Conservation (phyloP, 148 eudicot species). For the Chenopodium berlandieri region DNA sequence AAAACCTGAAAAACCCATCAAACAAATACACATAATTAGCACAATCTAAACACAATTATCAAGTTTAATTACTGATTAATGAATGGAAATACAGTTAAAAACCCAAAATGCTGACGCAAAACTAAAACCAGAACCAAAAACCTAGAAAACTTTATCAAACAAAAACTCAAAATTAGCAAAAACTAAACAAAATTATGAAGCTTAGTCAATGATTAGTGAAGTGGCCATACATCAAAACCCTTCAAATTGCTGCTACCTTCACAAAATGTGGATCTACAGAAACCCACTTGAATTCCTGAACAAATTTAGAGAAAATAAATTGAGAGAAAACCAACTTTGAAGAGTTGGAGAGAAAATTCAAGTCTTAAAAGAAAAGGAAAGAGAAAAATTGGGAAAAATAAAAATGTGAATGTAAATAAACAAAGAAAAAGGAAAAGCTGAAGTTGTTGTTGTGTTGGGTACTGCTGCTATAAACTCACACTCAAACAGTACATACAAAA, state of each 20-base stretch:
- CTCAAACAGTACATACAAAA: constrained; percentile 14
- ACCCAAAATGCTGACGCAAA: background rate
- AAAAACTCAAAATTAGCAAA: background rate
- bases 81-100: background rate
- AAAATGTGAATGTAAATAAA: constrained; percentile 1
- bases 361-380: constrained; percentile 17
- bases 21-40: background rate
- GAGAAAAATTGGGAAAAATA: background rate
- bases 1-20: constrained; percentile 14
- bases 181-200: background rate
- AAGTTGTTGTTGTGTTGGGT: background rate
- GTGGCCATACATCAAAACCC: constrained; percentile 26
- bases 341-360: background rate
- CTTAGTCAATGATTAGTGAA: background rate
- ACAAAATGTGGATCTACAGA: constrained; percentile 15
- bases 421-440: constrained; percentile 19
- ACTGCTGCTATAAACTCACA: constrained; percentile 5
- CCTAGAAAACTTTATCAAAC: constrained; percentile 5
- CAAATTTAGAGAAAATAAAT: constrained; percentile 5
- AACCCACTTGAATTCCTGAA: background rate
- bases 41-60: background rate
- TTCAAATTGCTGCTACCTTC: constrained; percentile 1
- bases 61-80: background rate
- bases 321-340: background rate
- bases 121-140: background rate